phyloP scores from a whole-genome alignment of 2,329 filamentous ascomycete species.

The Botryotinia convoluta region DNA sequence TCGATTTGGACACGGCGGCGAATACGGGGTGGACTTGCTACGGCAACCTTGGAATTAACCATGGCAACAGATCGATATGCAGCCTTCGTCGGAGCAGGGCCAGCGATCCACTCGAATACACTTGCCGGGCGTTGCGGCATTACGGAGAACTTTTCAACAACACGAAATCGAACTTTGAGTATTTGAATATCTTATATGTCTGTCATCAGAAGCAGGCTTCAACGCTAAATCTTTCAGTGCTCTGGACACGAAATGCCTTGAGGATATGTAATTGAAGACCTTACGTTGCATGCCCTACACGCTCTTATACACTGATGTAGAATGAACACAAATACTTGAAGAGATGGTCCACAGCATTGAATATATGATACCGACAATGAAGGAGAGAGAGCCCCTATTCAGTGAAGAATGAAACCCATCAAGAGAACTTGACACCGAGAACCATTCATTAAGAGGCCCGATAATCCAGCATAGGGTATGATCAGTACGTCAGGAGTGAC shows the following conservation, averaged over 20 bases:
- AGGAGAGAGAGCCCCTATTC: neutral
- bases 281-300: neutral
- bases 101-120: constrained; percentile 9
- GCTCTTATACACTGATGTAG: neutral
- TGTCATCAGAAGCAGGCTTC: neutral
- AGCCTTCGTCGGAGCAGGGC: neutral
- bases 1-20: neutral
- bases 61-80: constrained; percentile 1
- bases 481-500: neutral
- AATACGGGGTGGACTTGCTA: neutral
- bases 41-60: neutral
- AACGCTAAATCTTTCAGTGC: neutral
- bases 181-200: neutral
- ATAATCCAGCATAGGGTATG: neutral
- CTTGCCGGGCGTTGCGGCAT: constrained; percentile 12
- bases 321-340: too few relatives aligned
- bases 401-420: too few relatives aligned
- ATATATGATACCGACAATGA: neutral
- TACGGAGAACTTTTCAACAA: neutral
- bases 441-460: neutral
- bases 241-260: too few relatives aligned
- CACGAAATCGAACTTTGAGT: neutral
- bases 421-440: neutral
- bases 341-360: too few relatives aligned
- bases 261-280: neutral